phyloP scores from a whole-genome alignment of 805 yeast genomes.

The Ogataea trehalophila region DNA sequence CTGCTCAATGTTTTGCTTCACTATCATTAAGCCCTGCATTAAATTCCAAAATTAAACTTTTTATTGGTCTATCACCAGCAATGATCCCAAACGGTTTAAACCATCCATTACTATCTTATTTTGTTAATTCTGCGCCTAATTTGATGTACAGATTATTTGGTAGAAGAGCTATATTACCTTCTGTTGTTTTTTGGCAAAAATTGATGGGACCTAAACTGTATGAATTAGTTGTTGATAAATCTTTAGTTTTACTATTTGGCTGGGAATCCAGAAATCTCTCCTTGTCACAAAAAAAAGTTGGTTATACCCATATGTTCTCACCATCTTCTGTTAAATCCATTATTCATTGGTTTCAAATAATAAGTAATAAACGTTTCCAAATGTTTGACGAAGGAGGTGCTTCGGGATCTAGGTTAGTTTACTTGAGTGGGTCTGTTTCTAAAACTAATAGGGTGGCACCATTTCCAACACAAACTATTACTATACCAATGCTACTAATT shows the following conservation, averaged over 20 bases:
- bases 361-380: conserved; percentile 42
- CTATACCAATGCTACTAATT: conserved; percentile 70
- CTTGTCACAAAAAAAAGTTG: conserved; percentile 39
- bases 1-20: conserved; percentile 89
- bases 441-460: conserved; percentile 45
- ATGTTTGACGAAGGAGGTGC: conserved; percentile 45
- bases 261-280: conserved; percentile 44
- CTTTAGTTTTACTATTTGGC: conserved; percentile 42
- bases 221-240: conserved; percentile 40
- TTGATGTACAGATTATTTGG: conserved; percentile 73
- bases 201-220: conserved; percentile 48
- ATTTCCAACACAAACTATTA: conserved; percentile 62
- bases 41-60: conserved; percentile 48
- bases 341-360: conserved; percentile 46
- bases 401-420: conserved; percentile 28
- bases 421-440: conserved; percentile 19
- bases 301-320: conserved; percentile 50
- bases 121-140: conserved; percentile 73
- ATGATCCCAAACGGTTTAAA: conserved; percentile 84
- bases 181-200: conserved; percentile 56
- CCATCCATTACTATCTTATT: conserved; percentile 35
- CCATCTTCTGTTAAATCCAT: conserved; percentile 53
- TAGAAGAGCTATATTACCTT: conserved; percentile 63
- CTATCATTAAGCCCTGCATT: conserved; percentile 60
- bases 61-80: conserved; percentile 90